Conservation (phyloP, 306 rosid genomes). For the Acacia crassicarpa region DNA sequence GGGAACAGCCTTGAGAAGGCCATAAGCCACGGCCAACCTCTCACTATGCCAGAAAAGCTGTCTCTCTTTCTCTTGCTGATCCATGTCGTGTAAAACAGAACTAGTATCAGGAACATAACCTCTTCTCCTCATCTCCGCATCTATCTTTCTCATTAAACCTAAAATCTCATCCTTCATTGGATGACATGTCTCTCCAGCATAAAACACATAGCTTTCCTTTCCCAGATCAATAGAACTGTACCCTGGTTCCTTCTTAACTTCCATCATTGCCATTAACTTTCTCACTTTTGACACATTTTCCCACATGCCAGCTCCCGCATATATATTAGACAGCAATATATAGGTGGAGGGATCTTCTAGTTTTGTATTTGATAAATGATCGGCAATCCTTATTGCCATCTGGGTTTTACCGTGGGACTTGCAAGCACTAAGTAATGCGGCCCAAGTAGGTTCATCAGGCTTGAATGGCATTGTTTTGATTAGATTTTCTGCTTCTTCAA, state of each 20-base stretch:
- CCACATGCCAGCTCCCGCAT: conserved; percentile 74
- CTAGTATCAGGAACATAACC: conserved; percentile 87
- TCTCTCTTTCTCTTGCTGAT: conserved; percentile 77
- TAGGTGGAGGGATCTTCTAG: conserved; percentile 73
- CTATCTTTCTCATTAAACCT: conserved; percentile 57
- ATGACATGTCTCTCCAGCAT: conserved; percentile 83
- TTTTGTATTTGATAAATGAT: conserved; percentile 49
- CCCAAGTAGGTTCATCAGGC: conserved; percentile 95
- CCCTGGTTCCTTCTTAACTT: conserved; percentile 79
- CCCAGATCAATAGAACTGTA: conserved; percentile 76
- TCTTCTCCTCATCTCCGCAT: conserved; percentile 70
- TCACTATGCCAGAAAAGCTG: conserved; percentile 92
- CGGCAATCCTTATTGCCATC: conserved; percentile 73
- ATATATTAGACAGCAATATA: conserved; percentile 68
- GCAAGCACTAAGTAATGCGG: conserved; percentile 80
- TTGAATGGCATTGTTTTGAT: conserved; percentile 58
- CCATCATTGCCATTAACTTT: conserved; percentile 60
- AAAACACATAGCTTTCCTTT: conserved; percentile 70
- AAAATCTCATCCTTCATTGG: conserved; percentile 72
- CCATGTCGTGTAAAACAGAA: conserved; percentile 83
- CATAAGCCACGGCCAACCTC: conserved; percentile 81
- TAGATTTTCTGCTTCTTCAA: conserved; percentile 75
- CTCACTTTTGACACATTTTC: conserved; percentile 73
- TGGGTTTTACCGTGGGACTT: conserved; percentile 58
- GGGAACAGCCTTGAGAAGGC: conserved; percentile 69